phyloP scores from a whole-genome alignment of 768 basidiomycete genomes.

The Phaffia australis region DNA sequence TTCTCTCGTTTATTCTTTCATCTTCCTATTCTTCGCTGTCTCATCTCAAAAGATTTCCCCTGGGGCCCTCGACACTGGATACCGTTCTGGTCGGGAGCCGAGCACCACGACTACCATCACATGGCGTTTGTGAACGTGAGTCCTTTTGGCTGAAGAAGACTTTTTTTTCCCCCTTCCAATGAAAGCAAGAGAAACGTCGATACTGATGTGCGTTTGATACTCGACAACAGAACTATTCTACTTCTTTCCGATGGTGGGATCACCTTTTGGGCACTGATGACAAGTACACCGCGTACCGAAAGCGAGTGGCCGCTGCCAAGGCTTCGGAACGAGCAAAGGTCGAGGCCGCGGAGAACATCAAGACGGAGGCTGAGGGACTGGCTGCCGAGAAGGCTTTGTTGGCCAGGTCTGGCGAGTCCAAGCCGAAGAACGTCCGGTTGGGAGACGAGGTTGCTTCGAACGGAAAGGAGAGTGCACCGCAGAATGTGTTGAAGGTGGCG shows the following conservation, averaged over 20 bases:
- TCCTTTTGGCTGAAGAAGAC: not conserved
- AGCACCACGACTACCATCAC: conserved; percentile 98
- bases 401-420: conserved; percentile 16
- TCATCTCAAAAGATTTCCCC: conserved; percentile 62
- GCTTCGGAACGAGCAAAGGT: conserved; percentile 28
- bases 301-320: conserved; percentile 50
- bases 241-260: conserved; percentile 45
- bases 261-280: conserved; percentile 76
- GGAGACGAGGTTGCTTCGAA: conserved; percentile 32
- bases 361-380: conserved; percentile 28
- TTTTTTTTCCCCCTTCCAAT: not conserved
- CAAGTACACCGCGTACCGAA: conserved; percentile 61
- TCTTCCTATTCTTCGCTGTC: not conserved
- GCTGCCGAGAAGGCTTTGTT: conserved; percentile 21
- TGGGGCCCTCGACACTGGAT: conserved; percentile 88
- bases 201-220: not conserved
- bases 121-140: conserved; percentile 45
- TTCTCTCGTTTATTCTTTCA: not conserved
- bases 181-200: not conserved
- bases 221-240: conserved; percentile 42
- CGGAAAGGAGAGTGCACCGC: conserved; percentile 49
- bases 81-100: conserved; percentile 94
- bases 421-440: conserved; percentile 12
- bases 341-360: conserved; percentile 17
- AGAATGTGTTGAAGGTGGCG: conserved; percentile 55